Conservation (phyloP, 1,284 basidiomycete genomes). For the Ganoderma sp. region DNA sequence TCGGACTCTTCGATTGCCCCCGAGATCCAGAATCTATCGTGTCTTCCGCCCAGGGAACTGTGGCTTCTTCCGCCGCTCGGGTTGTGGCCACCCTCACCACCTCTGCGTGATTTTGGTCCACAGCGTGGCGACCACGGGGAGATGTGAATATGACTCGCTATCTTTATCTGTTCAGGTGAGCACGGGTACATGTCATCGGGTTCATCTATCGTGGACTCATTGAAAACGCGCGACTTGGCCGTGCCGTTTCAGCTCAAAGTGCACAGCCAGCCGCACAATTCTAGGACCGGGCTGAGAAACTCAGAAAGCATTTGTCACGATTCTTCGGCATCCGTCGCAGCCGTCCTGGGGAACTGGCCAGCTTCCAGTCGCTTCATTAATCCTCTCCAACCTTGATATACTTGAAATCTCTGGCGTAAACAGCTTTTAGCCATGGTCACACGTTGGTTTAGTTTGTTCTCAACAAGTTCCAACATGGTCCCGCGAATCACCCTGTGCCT, state of each 20-base stretch:
- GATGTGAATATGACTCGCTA: background rate
- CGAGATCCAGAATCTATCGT: background rate
- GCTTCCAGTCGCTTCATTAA: background rate
- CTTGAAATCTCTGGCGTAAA: background rate
- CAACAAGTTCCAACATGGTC: background rate
- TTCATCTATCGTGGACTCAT: background rate
- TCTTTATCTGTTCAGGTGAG: conserved; percentile 9
- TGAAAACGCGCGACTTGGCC: background rate
- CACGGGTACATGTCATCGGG: background rate
- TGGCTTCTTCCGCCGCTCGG: background rate
- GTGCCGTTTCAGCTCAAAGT: background rate
- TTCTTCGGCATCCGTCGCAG: background rate
- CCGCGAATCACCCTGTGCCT: background rate
- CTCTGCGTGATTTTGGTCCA: background rate
- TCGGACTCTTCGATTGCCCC: background rate
- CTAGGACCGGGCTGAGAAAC: background rate
- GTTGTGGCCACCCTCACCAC: background rate
- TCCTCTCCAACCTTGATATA: background rate
- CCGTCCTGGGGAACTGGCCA: background rate
- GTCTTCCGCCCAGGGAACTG: background rate
- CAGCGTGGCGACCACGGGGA: background rate
- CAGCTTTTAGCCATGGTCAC: background rate
- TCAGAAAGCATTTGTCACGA: background rate
- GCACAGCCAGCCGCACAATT: background rate
- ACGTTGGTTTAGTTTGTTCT: background rate